These are phyloP conservation scores for Daldinia eschscholtzii DNA, from an alignment of 2,329 filamentous ascomycete species.

Conservation along the genomic window DNA sequence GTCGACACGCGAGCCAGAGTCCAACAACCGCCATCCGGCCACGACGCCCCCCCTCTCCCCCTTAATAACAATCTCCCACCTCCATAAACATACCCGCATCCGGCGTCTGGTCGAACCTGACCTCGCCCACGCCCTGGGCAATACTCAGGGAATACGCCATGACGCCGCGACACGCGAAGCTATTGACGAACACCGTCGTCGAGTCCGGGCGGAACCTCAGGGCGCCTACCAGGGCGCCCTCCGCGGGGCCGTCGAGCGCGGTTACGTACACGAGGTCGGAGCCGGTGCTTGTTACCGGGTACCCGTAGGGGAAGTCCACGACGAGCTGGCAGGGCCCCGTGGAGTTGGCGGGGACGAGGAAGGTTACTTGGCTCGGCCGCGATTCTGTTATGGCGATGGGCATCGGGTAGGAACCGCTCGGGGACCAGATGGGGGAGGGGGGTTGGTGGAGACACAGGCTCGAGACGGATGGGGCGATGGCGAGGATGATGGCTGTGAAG, in stretches of 20 bases:
- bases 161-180: conserved; percentile 46
- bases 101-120: conserved; percentile 33
- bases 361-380: conserved; percentile 31
- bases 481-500: conserved; percentile 7
- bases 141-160: conserved; percentile 47
- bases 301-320: conserved; percentile 48
- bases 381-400: conserved; percentile 32
- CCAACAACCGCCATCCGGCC: not conserved
- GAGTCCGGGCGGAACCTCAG: conserved; percentile 40
- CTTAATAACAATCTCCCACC: conserved; percentile 31
- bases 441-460: conserved; percentile 34
- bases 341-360: conserved; percentile 39
- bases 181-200: conserved; percentile 42
- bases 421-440: conserved; percentile 33
- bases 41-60: not conserved
- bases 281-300: conserved; percentile 41
- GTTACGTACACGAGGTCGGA: conserved; percentile 36
- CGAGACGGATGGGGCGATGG: conserved; percentile 12
- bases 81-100: conserved; percentile 42
- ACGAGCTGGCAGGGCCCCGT: conserved; percentile 49
- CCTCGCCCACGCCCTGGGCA: conserved; percentile 52
- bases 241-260: conserved; percentile 41
- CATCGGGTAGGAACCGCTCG: conserved; percentile 22
- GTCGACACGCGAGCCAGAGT: not conserved
- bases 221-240: conserved; percentile 46